phyloP scores from a whole-genome alignment of 1,284 basidiomycete species.

The Pseudozyma flocculosa region DNA sequence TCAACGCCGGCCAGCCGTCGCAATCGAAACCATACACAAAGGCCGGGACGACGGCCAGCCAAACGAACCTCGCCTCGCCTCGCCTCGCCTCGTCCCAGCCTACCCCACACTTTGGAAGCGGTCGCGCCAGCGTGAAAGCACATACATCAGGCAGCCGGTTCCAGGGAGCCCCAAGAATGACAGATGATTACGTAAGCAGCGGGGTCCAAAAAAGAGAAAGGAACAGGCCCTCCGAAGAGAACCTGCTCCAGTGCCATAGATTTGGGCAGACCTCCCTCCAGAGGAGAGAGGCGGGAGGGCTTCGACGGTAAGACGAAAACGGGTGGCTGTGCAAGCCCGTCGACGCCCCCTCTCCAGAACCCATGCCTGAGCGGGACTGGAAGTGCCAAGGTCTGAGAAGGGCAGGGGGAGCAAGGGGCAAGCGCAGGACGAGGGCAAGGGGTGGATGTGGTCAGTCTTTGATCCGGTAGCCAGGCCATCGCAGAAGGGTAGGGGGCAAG shows the following conservation, averaged over 20 bases:
- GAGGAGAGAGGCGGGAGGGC: constrained; percentile 41
- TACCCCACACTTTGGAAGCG: no score
- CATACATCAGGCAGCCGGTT: no score
- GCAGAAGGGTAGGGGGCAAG: no score
- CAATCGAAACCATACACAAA: no score
- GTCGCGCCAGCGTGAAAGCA: no score
- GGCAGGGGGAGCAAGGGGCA: constrained; percentile 2
- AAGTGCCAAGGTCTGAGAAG: constrained; percentile 45
- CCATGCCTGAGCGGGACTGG: constrained; percentile 43
- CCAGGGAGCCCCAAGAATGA: no score
- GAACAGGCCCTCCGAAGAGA: constrained; percentile 17
- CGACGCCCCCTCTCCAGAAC: constrained; percentile 42
- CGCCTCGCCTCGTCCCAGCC: no score
- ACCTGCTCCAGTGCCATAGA: constrained; percentile 31
- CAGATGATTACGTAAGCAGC: constrained; percentile 27
- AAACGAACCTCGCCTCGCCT: no score
- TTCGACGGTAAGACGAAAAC: constrained; percentile 40
- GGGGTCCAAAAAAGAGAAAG: constrained; percentile 5
- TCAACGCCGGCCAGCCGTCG: no score
- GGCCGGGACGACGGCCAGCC: no score
- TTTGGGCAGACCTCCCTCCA: constrained; percentile 41
- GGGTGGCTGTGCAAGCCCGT: constrained; percentile 45
- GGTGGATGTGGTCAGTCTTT: no score
- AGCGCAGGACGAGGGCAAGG: background rate
- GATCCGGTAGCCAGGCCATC: no score